Evolutionary conservation across 192 early-diverging fungal genomes (phyloP).

Genomic region (Obelidium mucronatum): DNA sequence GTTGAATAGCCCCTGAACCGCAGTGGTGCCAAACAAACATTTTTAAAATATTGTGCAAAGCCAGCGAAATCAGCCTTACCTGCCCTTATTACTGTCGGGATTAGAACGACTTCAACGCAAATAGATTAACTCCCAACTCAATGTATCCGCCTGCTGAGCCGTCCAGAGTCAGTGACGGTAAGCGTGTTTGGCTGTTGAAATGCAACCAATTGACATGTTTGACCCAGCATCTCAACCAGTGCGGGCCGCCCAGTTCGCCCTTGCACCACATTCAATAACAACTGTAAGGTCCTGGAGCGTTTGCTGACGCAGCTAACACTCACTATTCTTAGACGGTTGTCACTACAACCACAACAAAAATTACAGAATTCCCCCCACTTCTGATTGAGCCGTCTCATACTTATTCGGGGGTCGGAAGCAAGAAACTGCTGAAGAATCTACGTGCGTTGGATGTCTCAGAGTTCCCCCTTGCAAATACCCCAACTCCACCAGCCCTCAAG

Average conservation of each 20-base stretch:
- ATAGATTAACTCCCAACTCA: too few relatives aligned
- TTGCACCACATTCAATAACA: conserved; percentile 48
- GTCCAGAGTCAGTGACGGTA: too few relatives aligned
- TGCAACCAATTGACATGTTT: neutral
- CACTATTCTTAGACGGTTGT: conserved; percentile 63
- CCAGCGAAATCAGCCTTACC: too few relatives aligned
- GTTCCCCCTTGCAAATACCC: conserved; percentile 77
- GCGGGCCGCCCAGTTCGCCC: conserved; percentile 39
- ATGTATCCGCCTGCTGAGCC: too few relatives aligned
- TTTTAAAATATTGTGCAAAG: too few relatives aligned
- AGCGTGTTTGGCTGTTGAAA: too few relatives aligned
- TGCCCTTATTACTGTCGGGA: too few relatives aligned
- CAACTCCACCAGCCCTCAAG: conserved; percentile 80
- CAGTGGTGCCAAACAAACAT: too few relatives aligned
- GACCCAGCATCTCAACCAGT: neutral
- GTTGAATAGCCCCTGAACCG: too few relatives aligned
- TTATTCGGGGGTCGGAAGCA: neutral
- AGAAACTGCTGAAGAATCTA: neutral
- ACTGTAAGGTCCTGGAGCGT: conserved; percentile 26
- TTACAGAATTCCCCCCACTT: conserved; percentile 73
- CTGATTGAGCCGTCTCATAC: conserved; percentile 49
- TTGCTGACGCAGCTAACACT: neutral
- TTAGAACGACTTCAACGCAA: too few relatives aligned
- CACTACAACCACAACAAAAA: conserved; percentile 81
- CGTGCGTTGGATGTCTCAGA: conserved; percentile 59